phyloP scores from a whole-genome alignment of 2,329 filamentous ascomycete species.

The Neodidymelliopsis sp. region DNA sequence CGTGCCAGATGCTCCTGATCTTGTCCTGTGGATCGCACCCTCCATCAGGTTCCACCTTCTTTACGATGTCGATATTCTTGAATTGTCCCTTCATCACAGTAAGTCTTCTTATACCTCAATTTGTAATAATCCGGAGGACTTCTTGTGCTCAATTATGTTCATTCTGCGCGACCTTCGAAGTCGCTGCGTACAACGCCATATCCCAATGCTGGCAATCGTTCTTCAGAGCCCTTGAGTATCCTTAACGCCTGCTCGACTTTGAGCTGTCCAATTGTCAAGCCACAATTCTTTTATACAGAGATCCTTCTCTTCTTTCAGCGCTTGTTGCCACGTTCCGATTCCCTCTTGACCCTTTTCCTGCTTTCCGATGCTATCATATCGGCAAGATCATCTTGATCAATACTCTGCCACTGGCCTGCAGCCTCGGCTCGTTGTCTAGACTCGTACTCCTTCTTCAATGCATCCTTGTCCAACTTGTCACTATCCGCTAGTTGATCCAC shows the following conservation, averaged over 20 bases:
- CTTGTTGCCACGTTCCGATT: constrained; percentile 78
- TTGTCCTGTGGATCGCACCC: no score
- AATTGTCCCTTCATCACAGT: constrained; percentile 14
- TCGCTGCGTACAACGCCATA: constrained; percentile 33
- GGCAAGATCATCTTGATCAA: constrained; percentile 86
- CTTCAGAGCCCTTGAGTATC: constrained; percentile 23
- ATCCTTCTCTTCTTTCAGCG: constrained; percentile 34
- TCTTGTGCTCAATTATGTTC: constrained; percentile 40
- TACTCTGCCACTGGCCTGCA: constrained; percentile 71
- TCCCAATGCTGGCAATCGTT: constrained; percentile 33
- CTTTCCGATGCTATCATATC: constrained; percentile 97
- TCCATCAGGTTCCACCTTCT: no score
- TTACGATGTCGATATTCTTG: no score
- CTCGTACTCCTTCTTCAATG: constrained; percentile 82
- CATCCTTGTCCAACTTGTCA: constrained; percentile 84
- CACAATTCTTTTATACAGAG: constrained; percentile 34
- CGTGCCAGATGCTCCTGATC: no score
- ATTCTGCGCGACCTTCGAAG: constrained; percentile 25
- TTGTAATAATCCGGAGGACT: constrained; percentile 6
- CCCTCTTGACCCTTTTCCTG: constrained; percentile 86
- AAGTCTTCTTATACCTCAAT: constrained; percentile 16
- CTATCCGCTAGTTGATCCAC: constrained; percentile 77
- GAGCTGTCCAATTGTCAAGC: constrained; percentile 26
- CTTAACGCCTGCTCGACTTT: constrained; percentile 31
- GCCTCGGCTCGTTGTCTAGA: constrained; percentile 69